Base-by-base conservation (phyloP, 2,329 filamentous ascomycete species). In the Sporothrix protearum region DNA sequence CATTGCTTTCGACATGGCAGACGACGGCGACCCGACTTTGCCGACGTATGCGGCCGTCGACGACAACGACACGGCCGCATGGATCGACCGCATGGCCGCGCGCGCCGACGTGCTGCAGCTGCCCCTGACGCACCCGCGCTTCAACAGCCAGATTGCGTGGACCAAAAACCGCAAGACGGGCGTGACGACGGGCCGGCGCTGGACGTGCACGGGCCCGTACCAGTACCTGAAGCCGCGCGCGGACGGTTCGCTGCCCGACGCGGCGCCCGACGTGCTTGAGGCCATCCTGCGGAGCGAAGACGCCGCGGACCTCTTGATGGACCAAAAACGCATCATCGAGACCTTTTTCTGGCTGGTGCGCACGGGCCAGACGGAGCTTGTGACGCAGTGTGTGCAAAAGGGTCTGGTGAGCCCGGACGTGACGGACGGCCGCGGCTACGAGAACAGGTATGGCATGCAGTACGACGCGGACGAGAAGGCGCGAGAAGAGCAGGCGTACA, bases 341-440 rank as follows among this genome's bases (percentile, higher is more conserved):
- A 47, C 28, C 0, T 71, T 74, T 10, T 73, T 72, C 45, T 49
- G 16, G 14, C 57, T 72, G 1, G 64, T 74, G 30, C 70, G 70
- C 16, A 10, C 19, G 19, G 70, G 72, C 47, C 70, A 79, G 57
- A 75, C 76, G 68, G 79, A 78, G 3, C 30, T 78, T 2, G 77
- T 81, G 28, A 69, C 74, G 16, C 69, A 74, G n/a, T 78, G 81
- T 30, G 73, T 83, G 64, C 22, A 73, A 3, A 73, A 70, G 4
- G 81, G 81, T 5, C 77, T 82, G 72, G 77, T 83, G 66, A 81
- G 80, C 16, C 82, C 82, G 4, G 80, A 82, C 75, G 77, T 78
- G 2, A 76, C 78, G 30, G 74, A 75, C 71, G 59, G 59, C 66
- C 14, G 45, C 36, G 68, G 45, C 51, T 67, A 51, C 57, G 59